Conservation (phyloP, 2,329 filamentous ascomycete species). For the Chrysosphaeria jannelii region DNA sequence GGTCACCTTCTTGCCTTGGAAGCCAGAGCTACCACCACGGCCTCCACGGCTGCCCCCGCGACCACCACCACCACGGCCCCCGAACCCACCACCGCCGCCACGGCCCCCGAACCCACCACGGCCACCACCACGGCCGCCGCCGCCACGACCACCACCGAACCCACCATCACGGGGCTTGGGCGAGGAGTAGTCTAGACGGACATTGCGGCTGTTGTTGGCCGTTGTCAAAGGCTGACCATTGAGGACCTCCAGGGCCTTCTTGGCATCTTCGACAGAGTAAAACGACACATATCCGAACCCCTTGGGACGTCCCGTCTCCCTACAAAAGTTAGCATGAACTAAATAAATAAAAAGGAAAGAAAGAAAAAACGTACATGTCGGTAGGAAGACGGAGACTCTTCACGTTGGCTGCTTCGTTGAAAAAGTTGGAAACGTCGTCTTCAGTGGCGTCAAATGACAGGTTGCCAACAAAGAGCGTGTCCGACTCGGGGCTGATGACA, state of each 20-base stretch:
- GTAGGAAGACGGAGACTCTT: slow-evolving; percentile 67
- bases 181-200: slow-evolving; percentile 60
- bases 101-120: slow-evolving; percentile 26
- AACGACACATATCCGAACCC: slow-evolving; percentile 83
- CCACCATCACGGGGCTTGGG: slow-evolving; percentile 30
- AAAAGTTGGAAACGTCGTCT: slow-evolving; percentile 42
- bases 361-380: slow-evolving; percentile 24
- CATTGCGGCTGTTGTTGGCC: slow-evolving; percentile 40
- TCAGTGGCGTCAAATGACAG: slow-evolving; percentile 60
- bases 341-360: slow-evolving; percentile 6
- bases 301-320: slow-evolving; percentile 59
- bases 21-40: slow-evolving; percentile 30
- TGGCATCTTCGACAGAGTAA: slow-evolving; percentile 54
- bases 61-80: slow-evolving; percentile 20
- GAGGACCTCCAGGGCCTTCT: slow-evolving; percentile 32
- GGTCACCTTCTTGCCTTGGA: slow-evolving; percentile 51
- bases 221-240: too few species aligned
- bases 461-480: slow-evolving; percentile 81
- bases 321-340: slow-evolving; percentile 7
- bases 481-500: slow-evolving; percentile 44
- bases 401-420: slow-evolving; percentile 38
- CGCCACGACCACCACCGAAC: slow-evolving; percentile 14
- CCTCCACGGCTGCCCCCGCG: slow-evolving; percentile 20
- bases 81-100: slow-evolving; percentile 19
- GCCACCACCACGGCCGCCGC: slow-evolving; percentile 18